phyloP scores from a whole-genome alignment of 2,329 filamentous ascomycete species.

The Hypoxylon sp. region DNA sequence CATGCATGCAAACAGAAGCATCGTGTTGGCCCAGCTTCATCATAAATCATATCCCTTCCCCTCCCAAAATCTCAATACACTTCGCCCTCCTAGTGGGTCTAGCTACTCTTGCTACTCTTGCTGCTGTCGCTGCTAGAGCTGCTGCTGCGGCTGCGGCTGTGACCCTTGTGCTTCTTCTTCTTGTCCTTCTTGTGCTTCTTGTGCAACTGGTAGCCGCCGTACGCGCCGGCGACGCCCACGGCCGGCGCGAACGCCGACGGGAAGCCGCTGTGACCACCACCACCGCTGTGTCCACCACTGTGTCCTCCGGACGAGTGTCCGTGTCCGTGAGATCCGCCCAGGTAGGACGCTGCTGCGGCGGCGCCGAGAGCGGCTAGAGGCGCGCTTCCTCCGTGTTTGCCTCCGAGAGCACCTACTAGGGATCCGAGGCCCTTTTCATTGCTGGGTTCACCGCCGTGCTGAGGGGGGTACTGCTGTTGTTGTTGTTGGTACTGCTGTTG shows the following conservation, averaged over 20 bases:
- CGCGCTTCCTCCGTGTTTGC: slow-evolving; percentile 24
- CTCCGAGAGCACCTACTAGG: slow-evolving; percentile 35
- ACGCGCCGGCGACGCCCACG: slow-evolving; percentile 26
- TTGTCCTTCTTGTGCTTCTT: slow-evolving; percentile 40
- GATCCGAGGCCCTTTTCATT: slow-evolving; percentile 39
- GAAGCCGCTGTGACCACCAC: slow-evolving; percentile 6
- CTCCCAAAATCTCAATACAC: background rate
- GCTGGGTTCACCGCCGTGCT: slow-evolving; percentile 22
- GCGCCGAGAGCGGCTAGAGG: slow-evolving; percentile 37
- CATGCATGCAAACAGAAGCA: too few species aligned
- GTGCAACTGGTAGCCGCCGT: slow-evolving; percentile 25
- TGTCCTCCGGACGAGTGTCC: too few species aligned
- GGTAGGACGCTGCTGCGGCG: slow-evolving; percentile 37
- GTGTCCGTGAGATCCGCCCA: slow-evolving; percentile 23
- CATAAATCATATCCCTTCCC: slow-evolving; percentile 1
- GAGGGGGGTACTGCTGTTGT: slow-evolving; percentile 23
- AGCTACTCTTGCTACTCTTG: slow-evolving; percentile 36
- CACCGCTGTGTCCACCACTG: slow-evolving; percentile 23
- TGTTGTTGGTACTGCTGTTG: slow-evolving; percentile 26
- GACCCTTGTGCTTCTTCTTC: slow-evolving; percentile 44
- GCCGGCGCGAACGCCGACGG: slow-evolving; percentile 29
- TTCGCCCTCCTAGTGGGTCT: too few species aligned
- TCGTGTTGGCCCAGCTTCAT: too few species aligned
- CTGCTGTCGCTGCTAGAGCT: slow-evolving; percentile 39
- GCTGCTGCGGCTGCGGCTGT: slow-evolving; percentile 39